These are phyloP conservation scores for Boletus fagicola DNA, from an alignment of 768 basidiomycete genomes.

Conservation along the genomic window DNA sequence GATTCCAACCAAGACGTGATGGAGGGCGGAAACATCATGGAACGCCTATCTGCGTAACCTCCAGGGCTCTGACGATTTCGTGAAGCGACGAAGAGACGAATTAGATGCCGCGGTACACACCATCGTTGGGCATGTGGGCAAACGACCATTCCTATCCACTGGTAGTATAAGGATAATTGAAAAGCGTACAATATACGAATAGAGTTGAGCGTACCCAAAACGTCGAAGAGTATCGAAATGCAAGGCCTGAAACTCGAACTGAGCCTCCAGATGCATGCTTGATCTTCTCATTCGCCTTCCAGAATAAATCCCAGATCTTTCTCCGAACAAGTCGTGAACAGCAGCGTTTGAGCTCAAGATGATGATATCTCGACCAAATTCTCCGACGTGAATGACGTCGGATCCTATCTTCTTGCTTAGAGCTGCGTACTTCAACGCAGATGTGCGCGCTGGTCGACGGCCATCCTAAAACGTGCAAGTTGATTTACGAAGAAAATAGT, in stretches of 20 bases:
- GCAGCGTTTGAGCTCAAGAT: constrained; percentile 1
- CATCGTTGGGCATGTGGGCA: constrained; percentile 7
- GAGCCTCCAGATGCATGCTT: neutral
- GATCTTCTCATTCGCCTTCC: neutral
- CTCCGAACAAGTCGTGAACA: constrained; percentile 5
- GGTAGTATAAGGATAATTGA: neutral
- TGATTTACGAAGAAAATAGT: neutral
- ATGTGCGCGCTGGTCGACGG: constrained; percentile 18
- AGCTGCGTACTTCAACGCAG: constrained; percentile 4
- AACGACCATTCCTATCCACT: constrained; percentile 9
- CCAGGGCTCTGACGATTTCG: neutral
- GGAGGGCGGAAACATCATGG: constrained; percentile 2
- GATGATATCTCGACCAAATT: constrained; percentile 4
- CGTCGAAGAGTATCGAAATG: constrained; percentile 2
- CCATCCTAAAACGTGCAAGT: neutral
- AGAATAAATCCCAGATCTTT: constrained; percentile 6
- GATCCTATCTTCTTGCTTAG: constrained; percentile 4
- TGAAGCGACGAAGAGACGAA: neutral
- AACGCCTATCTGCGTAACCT: constrained; percentile 4
- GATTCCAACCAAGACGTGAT: neutral
- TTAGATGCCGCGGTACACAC: neutral
- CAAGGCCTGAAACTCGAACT: neutral
- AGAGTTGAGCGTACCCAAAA: constrained; percentile 2
- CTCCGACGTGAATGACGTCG: constrained; percentile 3
- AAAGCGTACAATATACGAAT: neutral